A percentile compares a stretch with the other conserved stretches of the same genome.
Evolutionary conservation across 164 flowering plant genomes (phyloP).

Genomic region (Tetrastigma voinierianum): DNA sequence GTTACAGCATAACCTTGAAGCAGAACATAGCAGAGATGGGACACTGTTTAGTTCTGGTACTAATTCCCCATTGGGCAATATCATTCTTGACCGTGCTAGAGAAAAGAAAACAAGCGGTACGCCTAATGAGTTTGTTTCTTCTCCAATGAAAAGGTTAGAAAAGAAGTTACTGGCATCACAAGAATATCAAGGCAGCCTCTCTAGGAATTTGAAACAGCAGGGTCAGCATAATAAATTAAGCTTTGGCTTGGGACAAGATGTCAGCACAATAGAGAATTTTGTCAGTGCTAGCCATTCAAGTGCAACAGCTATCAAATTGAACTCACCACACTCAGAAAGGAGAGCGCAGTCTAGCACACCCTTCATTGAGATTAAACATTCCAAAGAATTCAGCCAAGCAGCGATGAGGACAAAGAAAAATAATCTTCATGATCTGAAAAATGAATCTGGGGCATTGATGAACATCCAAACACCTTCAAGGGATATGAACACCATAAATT

Average conservation of each 20-base stretch:
- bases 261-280: constrained; percentile 11
- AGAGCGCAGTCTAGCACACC: constrained; percentile 7
- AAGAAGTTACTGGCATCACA: constrained; percentile 20
- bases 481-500: constrained; percentile 9
- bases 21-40: constrained; percentile 12
- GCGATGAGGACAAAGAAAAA: constrained; percentile 6
- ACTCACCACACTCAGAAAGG: constrained; percentile 10
- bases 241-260: constrained; percentile 12
- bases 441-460: constrained; percentile 16
- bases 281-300: constrained; percentile 14
- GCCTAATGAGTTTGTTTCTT: constrained; percentile 20
- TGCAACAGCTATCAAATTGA: constrained; percentile 15
- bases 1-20: constrained; percentile 8
- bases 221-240: constrained; percentile 10
- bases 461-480: constrained; percentile 20
- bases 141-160: constrained; percentile 29
- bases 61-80: constrained; percentile 23
- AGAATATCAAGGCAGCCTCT: constrained; percentile 10
- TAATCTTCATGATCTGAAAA: constrained; percentile 16
- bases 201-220: constrained; percentile 17
- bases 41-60: constrained; percentile 15
- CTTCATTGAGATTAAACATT: not conserved
- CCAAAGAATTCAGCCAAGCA: constrained; percentile 7
- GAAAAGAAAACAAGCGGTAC: constrained; percentile 10
- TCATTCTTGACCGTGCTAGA: constrained; percentile 13